A percentile compares a stretch with the other conserved stretches of the same genome.
These are phyloP conservation scores for Camelina laxa DNA, from an alignment of 345 rosid genomes.

Conservation along the genomic window DNA sequence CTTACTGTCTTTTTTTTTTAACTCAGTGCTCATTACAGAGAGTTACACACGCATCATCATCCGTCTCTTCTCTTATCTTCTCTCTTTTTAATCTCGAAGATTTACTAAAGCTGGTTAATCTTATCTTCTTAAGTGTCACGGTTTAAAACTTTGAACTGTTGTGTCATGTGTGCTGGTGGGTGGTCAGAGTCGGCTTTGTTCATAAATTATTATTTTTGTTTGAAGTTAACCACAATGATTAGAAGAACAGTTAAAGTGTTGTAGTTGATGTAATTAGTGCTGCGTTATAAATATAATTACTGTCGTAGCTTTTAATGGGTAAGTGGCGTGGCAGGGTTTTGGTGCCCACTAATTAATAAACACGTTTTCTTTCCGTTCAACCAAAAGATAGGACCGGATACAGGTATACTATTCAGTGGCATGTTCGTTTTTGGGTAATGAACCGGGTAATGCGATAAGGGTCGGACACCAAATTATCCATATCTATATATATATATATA, in stretches of 20 bases:
- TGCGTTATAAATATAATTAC: background rate
- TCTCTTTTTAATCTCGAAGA: background rate
- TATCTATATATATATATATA: background rate
- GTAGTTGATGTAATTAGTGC: background rate
- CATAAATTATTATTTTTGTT: background rate
- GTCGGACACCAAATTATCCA: background rate
- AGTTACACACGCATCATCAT: background rate
- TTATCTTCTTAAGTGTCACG: background rate
- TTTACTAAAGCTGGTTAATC: background rate
- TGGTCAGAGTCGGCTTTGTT: no score
- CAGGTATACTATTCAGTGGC: background rate
- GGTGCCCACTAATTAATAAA: background rate
- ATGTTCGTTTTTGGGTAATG: background rate
- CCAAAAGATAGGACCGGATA: background rate
- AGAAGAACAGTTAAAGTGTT: background rate
- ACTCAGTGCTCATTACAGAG: conserved; percentile 22
- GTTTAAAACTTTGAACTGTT: background rate
- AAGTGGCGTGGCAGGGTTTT: conserved; percentile 3
- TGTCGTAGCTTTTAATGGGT: background rate
- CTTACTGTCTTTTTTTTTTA: background rate
- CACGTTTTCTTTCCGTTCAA: background rate
- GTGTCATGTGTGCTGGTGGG: background rate
- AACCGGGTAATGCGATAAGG: background rate
- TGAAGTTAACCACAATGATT: background rate
- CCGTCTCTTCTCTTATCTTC: conserved; percentile 6